Conservation (phyloP, 345 rosid species). For the Heritiera littoralis region DNA sequence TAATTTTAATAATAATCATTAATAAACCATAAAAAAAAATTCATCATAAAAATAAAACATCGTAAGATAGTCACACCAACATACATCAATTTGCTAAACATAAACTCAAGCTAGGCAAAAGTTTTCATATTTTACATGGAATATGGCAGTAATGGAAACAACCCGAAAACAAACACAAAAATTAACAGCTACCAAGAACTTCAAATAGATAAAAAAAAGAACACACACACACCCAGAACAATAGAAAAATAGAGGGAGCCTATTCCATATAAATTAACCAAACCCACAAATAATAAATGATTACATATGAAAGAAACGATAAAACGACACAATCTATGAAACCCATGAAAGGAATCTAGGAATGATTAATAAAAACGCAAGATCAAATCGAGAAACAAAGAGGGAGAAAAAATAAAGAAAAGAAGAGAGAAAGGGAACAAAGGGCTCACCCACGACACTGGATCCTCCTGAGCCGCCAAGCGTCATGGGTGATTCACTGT, state of each 20-base stretch:
- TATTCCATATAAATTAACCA: neutral
- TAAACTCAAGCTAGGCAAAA: neutral
- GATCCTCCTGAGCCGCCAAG: constrained; percentile 95
- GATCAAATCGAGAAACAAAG: constrained; percentile 17
- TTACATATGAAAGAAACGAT: neutral
- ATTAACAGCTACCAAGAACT: neutral
- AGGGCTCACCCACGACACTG: constrained; percentile 68
- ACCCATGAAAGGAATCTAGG: constrained; percentile 14
- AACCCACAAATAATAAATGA: neutral
- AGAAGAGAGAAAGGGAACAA: neutral
- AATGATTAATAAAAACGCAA: constrained; percentile 27
- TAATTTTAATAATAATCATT: neutral
- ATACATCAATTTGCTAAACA: neutral
- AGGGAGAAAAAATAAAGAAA: neutral
- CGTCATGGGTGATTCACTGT: constrained; percentile 51
- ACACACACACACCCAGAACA: neutral
- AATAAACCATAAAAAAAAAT: neutral
- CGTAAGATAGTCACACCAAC: neutral
- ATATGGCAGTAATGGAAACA: neutral
- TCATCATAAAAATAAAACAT: neutral
- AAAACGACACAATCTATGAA: constrained; percentile 2
- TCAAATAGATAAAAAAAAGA: neutral
- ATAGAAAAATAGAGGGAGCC: neutral
- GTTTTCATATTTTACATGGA: neutral
- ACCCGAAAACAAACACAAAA: neutral